Evolutionary conservation across 352 stramenopile species (phyloP), one percentile per base, ranked within the genome.

Genomic region (Phytophthora europaea): DNA sequence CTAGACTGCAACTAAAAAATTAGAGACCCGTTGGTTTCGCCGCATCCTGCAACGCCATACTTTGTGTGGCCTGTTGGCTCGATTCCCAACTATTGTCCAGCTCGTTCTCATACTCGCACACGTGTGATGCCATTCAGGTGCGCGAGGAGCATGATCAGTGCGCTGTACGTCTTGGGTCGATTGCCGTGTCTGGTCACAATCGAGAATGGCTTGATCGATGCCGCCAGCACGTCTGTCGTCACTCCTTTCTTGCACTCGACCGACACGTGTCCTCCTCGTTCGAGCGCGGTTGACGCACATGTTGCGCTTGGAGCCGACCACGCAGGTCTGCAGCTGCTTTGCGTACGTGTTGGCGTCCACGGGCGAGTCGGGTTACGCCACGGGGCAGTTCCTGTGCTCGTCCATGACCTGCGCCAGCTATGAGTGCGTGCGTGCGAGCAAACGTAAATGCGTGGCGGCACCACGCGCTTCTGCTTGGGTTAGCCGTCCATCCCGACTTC

Each of bases 361-460:
- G 3, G 77, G 81, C 15, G 70, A 80, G 48, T 75, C 61, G 1
- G 93, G 57, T 65, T 93, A 94, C 28, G 84, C 85, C 61, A 80
- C 60, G 18, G 87, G 87, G 52, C 85, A 94, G 64, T 79, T 90
- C 77, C 93, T 94, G 23, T 95, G 75, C 75, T 96, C 88, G 15
- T 93, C 81, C 10, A 94, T 78, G 28, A 95, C 88, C 75, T 97
- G 72, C 18, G 88, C 74, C 15, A 97, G 55, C 70, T 97, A 89
- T 56, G 89, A 96, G 61, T 97, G 91, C 40, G 91, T 97, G 0
- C 91, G 87, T n/a, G n/a, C 22, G 91, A 97, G 67, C 88, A 95
- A 55, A 96, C 96, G 70, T 88, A 96, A 61, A 97, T 97, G 33
- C 81, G 83, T 12, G 85, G 87, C 22, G 84, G 84, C 63, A 65